Evolutionary conservation across 2,329 filamentous ascomycete species (phyloP), one percentile per base, ranked within the genome.

Genomic region (Beauveria asiatica): DNA sequence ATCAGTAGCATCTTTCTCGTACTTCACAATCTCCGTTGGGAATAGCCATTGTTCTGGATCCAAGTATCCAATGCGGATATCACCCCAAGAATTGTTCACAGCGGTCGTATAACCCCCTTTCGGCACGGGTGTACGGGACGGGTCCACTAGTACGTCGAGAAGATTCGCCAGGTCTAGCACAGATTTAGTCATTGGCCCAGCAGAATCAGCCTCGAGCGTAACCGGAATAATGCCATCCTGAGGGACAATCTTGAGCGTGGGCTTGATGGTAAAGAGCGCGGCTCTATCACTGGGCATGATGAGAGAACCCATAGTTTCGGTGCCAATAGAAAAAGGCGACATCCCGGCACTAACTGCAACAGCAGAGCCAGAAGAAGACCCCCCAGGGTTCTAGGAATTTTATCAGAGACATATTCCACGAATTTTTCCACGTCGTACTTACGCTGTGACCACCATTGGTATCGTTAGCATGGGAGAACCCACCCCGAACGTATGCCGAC

Each of bases 241-340:
- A 3, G 61, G 44, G 53, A 65, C 50, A 16, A 33, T 61, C 10
- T 45, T 42, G 11, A 61, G 57, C 21, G 59, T 62, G 19, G 59
- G 57, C 44, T 64, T 65, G 19, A 65, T 51, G 9, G 59, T 55
- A 27, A 61, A 65, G 11, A 64, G 49, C 9, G 59, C 61, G 16
- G 62, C 56, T 25, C 64, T 51, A 8, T 49, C 60, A 33, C 51
- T 44, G 27, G 64, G 64, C 33, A 55, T n/a, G 21, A 61, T 59
- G 17, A 65, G 57, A 8, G 64, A 64, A 4, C 60, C 60, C 3
- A 13, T 50, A n/a, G 81, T 83, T 64, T 84, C 82, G 1, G 81
- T 83, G 7, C 75, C 82, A 1, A 86, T 70, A 2, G 81, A 77
- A 64, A 86, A 83, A 0, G 79, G 77, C 3, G 82, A 79, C 3